phyloP scores from a whole-genome alignment of 345 rosid genomes.

The Citrus reticulata region DNA sequence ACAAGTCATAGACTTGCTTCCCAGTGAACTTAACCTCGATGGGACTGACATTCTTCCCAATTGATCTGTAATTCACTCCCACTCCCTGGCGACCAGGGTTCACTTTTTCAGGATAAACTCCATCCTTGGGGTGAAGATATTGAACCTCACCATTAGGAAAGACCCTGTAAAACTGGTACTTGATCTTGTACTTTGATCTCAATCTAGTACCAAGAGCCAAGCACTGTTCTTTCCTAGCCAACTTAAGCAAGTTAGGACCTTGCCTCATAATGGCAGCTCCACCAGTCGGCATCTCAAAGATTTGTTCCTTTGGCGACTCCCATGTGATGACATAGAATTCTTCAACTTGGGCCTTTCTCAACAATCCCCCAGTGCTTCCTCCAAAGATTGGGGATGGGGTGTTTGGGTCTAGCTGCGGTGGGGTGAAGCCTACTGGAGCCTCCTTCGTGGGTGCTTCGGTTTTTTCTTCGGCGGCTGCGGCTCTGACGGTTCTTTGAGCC shows the following conservation, averaged over 20 bases:
- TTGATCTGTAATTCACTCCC: conserved; percentile 75
- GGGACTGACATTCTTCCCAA: conserved; percentile 85
- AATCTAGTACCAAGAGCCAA: conserved; percentile 85
- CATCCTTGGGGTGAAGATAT: conserved; percentile 92
- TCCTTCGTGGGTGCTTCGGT: conserved; percentile 27
- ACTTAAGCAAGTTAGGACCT: conserved; percentile 86
- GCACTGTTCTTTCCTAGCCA: conserved; percentile 97
- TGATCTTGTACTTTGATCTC: conserved; percentile 96
- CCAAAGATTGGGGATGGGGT: conserved; percentile 93
- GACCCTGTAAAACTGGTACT: conserved; percentile 91
- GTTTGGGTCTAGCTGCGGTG: conserved; percentile 73
- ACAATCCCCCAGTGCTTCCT: conserved; percentile 82
- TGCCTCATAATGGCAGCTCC: conserved; percentile 96
- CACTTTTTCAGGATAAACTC: conserved; percentile 94
- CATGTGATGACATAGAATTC: conserved; percentile 95
- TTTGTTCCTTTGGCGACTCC: conserved; percentile 90
- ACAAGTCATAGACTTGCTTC: conserved; percentile 81
- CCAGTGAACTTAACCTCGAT: conserved; percentile 97
- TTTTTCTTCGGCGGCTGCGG: conserved; percentile 29
- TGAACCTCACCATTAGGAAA: conserved; percentile 95
- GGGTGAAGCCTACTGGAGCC: conserved; percentile 85
- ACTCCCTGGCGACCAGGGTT: conserved; percentile 86
- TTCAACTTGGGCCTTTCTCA: conserved; percentile 82
- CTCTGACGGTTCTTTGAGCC: conserved; percentile 33
- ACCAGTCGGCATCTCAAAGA: conserved; percentile 95